Evolutionary conservation across 192 early-diverging fungal genomes (phyloP).

Genomic region (Paraglomus occultum): DNA sequence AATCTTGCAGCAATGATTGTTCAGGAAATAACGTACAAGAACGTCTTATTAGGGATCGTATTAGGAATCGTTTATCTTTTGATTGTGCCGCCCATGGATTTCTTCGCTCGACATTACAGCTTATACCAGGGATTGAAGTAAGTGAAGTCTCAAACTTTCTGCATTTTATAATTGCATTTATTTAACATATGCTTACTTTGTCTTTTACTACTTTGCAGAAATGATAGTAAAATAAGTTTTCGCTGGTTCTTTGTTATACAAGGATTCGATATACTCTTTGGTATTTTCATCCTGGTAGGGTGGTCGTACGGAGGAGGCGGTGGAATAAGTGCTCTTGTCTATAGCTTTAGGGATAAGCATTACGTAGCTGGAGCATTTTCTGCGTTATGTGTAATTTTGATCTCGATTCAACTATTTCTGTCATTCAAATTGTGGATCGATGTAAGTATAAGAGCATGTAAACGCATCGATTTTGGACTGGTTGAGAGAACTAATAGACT

Average conservation of each 20-base stretch:
- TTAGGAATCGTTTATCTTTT: neutral
- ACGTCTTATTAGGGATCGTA: neutral
- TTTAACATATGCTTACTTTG: neutral
- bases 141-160: neutral
- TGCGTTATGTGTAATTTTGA: slow-evolving; percentile 1
- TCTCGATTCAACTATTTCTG: neutral
- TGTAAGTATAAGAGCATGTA: neutral
- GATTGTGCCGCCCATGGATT: neutral
- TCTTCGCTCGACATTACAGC: neutral
- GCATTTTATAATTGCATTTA: neutral
- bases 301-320: neutral
- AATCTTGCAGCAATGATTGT: neutral
- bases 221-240: neutral
- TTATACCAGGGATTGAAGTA: slow-evolving; percentile 7
- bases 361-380: slow-evolving; percentile 9
- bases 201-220: neutral
- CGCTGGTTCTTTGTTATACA: neutral
- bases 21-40: neutral
- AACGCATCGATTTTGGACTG: neutral
- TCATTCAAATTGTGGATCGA: neutral
- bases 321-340: slow-evolving; percentile 2
- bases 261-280: slow-evolving; percentile 14
- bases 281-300: slow-evolving; percentile 4
- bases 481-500: too few species aligned
- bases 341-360: neutral